Evolutionary conservation across 768 basidiomycete genomes (phyloP), one percentile per base, ranked within the genome.

Genomic region (Grammothele lineata): DNA sequence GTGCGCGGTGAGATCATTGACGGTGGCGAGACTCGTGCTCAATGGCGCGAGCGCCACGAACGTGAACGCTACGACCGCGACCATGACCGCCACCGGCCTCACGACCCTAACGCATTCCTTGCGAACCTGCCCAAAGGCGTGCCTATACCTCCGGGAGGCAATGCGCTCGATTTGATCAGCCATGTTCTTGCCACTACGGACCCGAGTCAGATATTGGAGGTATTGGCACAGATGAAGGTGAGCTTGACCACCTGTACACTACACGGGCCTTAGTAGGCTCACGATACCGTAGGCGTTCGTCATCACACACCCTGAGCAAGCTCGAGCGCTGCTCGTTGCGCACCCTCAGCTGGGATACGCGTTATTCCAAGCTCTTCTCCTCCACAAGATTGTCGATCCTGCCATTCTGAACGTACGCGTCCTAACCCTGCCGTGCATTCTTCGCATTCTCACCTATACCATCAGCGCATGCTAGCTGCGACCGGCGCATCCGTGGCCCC

Each of bases 221-320:
- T 97, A 8, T 71, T 99, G 56, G 87, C 87, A n/a, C 92, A 96
- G 66, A 94, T 95, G 87, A 98, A 98, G 85, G 96, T 94, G 63
- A 60, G 76, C 67, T 5, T n/a, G n/a, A n/a, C n/a, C n/a, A n/a
- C n/a, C n/a, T n/a, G n/a, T n/a, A n/a, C n/a, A n/a, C n/a, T n/a
- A n/a, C n/a, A n/a, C n/a, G n/a, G 27, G 27, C 27, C 27, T 30
- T 7, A 30, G 27, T 30, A 30, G 14, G 8, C 6, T 8, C 18
- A 36, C 47, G n/a, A n/a, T n/a, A n/a, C n/a, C n/a, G 44, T 61
- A 99, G 96, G 88, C 88, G 2, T 92, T 95, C 61, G 86, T 97
- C 25, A 85, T 90, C 37, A 90, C 84, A 0, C 85, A 92, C 50
- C 92, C 94, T 8, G 92, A 95, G 41, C 87, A 93, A 67, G 94